Evolutionary conservation across 495 filamentous ascomycete genomes (phyloP).

Genomic region (Xanthoparmelia taractica): DNA sequence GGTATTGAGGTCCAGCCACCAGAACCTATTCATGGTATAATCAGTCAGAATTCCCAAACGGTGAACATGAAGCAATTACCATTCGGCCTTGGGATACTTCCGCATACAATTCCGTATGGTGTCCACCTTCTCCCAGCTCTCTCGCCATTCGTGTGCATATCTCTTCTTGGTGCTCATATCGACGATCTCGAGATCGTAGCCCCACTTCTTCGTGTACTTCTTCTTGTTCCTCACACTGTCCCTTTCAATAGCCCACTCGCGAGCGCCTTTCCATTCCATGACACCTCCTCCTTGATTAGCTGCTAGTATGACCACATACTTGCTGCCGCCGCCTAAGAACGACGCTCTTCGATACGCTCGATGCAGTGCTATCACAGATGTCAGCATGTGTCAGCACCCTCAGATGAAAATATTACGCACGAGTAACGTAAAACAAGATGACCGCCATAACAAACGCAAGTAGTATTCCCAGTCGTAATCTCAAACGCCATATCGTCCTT

Average conservation of each 20-base stretch:
- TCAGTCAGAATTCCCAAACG: slow-evolving; percentile 2
- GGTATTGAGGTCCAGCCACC: slow-evolving; percentile 98
- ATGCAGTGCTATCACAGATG: slow-evolving; percentile 33
- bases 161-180: slow-evolving; percentile 98
- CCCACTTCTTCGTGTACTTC: slow-evolving; percentile 79
- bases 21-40: slow-evolving; percentile 61
- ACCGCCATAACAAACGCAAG: slow-evolving; percentile 54
- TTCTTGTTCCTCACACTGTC: slow-evolving; percentile 94
- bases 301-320: slow-evolving; percentile 87
- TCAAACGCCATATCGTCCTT: slow-evolving; percentile 42
- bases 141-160: slow-evolving; percentile 97
- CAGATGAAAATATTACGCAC: slow-evolving; percentile 39
- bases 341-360: slow-evolving; percentile 47
- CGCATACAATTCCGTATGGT: slow-evolving; percentile 82
- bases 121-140: slow-evolving; percentile 99
- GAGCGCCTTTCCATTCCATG: slow-evolving; percentile 97
- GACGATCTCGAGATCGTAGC: slow-evolving; percentile 90
- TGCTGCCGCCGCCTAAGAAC: slow-evolving; percentile 70
- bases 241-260: slow-evolving; percentile 97
- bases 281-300: slow-evolving; percentile 95
- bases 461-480: slow-evolving; percentile 52
- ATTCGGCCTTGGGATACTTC: slow-evolving; percentile 94
- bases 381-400: slow-evolving; percentile 5
- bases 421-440: slow-evolving; percentile 59
- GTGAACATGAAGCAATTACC: slow-evolving; percentile 47